A percentile compares a stretch with the other conserved stretches of the same genome.
These are phyloP conservation scores for Eucalyptus cloeziana DNA, from an alignment of 345 rosid genomes.

Conservation along the genomic window DNA sequence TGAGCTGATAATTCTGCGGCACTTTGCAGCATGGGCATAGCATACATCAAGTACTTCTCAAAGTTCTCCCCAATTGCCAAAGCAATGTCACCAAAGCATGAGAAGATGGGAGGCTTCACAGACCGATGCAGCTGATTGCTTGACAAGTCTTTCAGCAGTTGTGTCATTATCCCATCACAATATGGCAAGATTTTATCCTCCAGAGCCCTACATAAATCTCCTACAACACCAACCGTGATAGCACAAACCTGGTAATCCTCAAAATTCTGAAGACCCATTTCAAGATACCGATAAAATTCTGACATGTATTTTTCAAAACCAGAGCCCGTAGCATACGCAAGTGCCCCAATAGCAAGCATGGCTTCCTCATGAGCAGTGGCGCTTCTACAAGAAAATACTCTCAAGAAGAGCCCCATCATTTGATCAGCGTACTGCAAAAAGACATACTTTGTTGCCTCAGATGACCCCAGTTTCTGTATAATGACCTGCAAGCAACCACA, in stretches of 20 bases:
- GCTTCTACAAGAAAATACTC: slow-evolving; percentile 29
- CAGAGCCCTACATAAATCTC: slow-evolving; percentile 34
- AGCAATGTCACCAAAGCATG: slow-evolving; percentile 37
- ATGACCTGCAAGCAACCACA: slow-evolving; percentile 41
- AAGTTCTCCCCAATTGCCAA: slow-evolving; percentile 37
- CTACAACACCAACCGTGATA: slow-evolving; percentile 36
- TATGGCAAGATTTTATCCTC: slow-evolving; percentile 33
- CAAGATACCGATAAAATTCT: slow-evolving; percentile 26
- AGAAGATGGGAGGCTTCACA: slow-evolving; percentile 38
- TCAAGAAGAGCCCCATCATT: slow-evolving; percentile 30
- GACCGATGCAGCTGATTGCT: slow-evolving; percentile 40
- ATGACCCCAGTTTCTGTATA: slow-evolving; percentile 29
- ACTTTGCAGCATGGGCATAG: slow-evolving; percentile 44
- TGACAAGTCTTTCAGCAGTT: slow-evolving; percentile 32
- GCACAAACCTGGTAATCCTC: slow-evolving; percentile 45
- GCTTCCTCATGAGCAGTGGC: slow-evolving; percentile 44
- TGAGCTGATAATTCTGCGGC: slow-evolving; percentile 37
- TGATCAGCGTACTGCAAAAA: slow-evolving; percentile 36
- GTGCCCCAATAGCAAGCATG: slow-evolving; percentile 37
- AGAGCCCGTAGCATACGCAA: slow-evolving; percentile 29
- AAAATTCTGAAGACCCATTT: slow-evolving; percentile 33
- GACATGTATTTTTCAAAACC: slow-evolving; percentile 35
- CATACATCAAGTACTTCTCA: slow-evolving; percentile 37
- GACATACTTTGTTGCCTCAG: slow-evolving; percentile 19
- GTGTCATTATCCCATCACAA: slow-evolving; percentile 40